A percentile compares a stretch with the other conserved stretches of the same genome.
These are phyloP conservation scores for Candida sp. DNA, from an alignment of 1,139 yeast genomes.

Conservation along the genomic window DNA sequence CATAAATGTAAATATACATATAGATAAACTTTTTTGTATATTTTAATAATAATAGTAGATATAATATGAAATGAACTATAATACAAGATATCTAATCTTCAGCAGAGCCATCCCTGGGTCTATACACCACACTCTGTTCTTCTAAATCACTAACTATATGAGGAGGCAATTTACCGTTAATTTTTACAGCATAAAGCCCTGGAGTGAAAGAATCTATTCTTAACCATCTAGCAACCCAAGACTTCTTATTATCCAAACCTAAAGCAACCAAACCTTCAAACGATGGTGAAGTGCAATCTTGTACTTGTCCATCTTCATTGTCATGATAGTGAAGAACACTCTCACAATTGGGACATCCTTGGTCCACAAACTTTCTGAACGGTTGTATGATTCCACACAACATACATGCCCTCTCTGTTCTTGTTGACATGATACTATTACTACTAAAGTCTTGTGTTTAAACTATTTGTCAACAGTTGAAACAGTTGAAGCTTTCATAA, in stretches of 20 bases:
- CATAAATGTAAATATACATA: neutral
- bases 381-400: constrained; percentile 91
- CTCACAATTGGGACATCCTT: constrained; percentile 98
- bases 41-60: neutral
- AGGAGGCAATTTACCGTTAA: constrained; percentile 87
- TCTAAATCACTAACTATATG: constrained; percentile 75
- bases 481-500: neutral
- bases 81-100: constrained; percentile 50
- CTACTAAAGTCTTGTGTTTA: neutral
- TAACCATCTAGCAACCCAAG: constrained; percentile 98
- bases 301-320: constrained; percentile 77
- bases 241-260: constrained; percentile 72
- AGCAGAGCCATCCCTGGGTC: constrained; percentile 97
- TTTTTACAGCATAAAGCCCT: constrained; percentile 92
- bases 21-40: neutral
- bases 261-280: constrained; percentile 95
- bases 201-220: constrained; percentile 87
- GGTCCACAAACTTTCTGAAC: constrained; percentile 64
- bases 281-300: constrained; percentile 94
- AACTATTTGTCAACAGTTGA: neutral
- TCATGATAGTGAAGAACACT: constrained; percentile 76
- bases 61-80: neutral
- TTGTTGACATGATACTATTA: constrained; percentile 42
- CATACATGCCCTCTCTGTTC: constrained; percentile 95
- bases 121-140: constrained; percentile 71